Evolutionary conservation across 495 filamentous ascomycete genomes (phyloP), one percentile per base, ranked within the genome.

Genomic region (Choiromyces venosus): DNA sequence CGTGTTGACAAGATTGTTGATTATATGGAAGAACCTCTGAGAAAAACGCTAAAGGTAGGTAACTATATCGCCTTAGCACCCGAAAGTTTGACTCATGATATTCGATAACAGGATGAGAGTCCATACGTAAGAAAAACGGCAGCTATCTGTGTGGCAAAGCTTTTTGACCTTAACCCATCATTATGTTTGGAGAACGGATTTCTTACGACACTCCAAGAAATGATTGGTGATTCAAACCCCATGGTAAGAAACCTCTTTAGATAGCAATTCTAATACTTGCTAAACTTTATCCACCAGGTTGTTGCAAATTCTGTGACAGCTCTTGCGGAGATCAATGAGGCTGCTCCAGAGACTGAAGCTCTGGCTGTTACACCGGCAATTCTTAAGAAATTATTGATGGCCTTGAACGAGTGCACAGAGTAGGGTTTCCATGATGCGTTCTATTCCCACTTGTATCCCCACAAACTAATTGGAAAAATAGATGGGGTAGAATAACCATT

Each of bases 1-100:
- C 87, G 95, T 61, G 95, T 99, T 73, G 95, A 98, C 75, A 99
- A 99, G 84, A 99, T 99, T 91, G 92, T 98, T 74, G 96, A 99
- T 81, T 99, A 99, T 82, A 97, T 98, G 95, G 95, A 99, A 83
- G 95, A 98, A 82, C 95, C 95, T 35, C 85, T 99, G 69, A 88
- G 95, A 75, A 99, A 99, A 83, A 99, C 95, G 25, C 86, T 99
- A 76, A 90, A 91, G 80, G 95, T 97, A 83, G 92, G 71, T 92
- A 93, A 0, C 96, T 96, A 83, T 92, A 79, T 96, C 97, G 83
- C 96, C 92, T 0, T 93, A 92, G 68, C 91, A 91, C 10, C 91
- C 97, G 74, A 94, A 93, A 82, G 92, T 95, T 38, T 92, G 21
- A 36, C 42, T 77, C 67, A 78, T 56, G 40, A 67, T 3, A 14